Evolutionary conservation across 306 rosid genomes (phyloP), one percentile per base, ranked within the genome.

Genomic region (Pterocarpus santalinus): DNA sequence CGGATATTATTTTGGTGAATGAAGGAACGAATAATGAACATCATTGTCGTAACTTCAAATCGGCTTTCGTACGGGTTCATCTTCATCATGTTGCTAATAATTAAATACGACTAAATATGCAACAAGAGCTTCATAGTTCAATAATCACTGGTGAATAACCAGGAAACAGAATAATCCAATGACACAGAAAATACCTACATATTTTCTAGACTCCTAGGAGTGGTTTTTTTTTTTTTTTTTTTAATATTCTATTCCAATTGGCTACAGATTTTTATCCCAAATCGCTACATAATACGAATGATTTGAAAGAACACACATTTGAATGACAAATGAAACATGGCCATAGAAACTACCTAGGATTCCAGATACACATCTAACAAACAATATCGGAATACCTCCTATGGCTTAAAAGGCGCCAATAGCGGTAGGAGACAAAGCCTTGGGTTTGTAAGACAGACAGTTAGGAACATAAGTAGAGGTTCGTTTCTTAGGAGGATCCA

Each of bases 321-420:
- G 68, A 79, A 75, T 56, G 64, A 65, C 55, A 17, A 78, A 74
- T 47, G 65, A 71, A 80, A 79, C 73, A 22, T 38, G 74, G 8
- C 47, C 8, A 43, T 43, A 5, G 28, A 22, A 22, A 22, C 28
- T 22, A 22, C 28, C 28, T 22, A 22, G 28, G 28, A 22, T 22
- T 32, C 7, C 36, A 47, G 15, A 43, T 41, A 34, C 28, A 22
- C 28, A 22, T 41, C 2, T 10, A 55, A 55, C 56, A 28, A 22
- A 22, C 28, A 22, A 22, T 43, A 33, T 44, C 8, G 72, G 70
- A 80, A 78, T 55, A 63, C 58, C 74, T 65, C 63, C 41, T 12
- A 35, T 74, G 83, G 57, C 73, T 84, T 89, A 91, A 81, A 91
- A 91, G 53, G 90, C 97, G 64, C 95, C 93, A 75, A 94, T 88